These are phyloP conservation scores for Amanita pseudoporphyria DNA, from an alignment of 768 basidiomycete species.

Conservation along the genomic window DNA sequence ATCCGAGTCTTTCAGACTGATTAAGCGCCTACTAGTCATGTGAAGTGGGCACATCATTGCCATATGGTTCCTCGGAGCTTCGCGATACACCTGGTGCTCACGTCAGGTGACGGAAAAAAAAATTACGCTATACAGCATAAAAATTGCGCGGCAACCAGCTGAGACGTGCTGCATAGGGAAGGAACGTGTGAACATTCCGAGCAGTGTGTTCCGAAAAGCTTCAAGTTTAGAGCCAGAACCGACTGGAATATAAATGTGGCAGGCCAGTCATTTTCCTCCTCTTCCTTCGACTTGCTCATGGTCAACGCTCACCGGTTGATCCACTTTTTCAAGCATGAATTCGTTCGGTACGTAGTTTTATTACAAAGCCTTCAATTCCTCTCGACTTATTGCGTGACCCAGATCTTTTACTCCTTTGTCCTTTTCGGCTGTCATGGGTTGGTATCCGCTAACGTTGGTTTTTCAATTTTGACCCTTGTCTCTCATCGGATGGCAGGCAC, in stretches of 20 bases:
- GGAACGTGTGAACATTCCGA: too few relatives aligned
- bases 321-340: constrained; percentile 2
- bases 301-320: constrained; percentile 1
- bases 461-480: neutral
- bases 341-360: neutral
- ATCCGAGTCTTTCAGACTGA: too few relatives aligned
- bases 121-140: too few relatives aligned
- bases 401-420: constrained; percentile 5
- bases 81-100: too few relatives aligned
- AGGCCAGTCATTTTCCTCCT: neutral
- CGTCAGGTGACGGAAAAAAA: too few relatives aligned
- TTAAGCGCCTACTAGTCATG: too few relatives aligned
- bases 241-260: constrained; percentile 1
- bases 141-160: too few relatives aligned
- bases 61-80: too few relatives aligned
- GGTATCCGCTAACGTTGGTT: neutral
- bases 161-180: too few relatives aligned
- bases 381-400: neutral
- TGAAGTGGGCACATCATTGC: too few relatives aligned
- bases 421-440: constrained; percentile 5
- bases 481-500: neutral
- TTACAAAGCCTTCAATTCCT: neutral
- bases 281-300: neutral
- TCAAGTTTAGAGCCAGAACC: too few relatives aligned
- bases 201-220: too few relatives aligned